phyloP scores from a whole-genome alignment of 2,329 filamentous ascomycete species.

The Pseudogymnoascus sp. region DNA sequence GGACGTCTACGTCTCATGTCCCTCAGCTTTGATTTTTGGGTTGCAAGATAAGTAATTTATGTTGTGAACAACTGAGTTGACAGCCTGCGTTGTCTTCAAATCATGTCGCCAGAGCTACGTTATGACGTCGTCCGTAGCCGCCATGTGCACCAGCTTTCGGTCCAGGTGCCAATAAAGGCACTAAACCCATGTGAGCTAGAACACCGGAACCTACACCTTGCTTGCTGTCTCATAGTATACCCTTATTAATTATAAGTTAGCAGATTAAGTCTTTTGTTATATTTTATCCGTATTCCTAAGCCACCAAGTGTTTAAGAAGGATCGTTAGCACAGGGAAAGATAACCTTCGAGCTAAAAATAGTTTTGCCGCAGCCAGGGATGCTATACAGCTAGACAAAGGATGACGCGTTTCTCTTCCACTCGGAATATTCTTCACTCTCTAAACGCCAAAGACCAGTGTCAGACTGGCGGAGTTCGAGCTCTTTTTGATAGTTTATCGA shows the following conservation, averaged over 20 bases:
- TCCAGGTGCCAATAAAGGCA: not conserved
- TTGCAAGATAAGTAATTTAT: not conserved
- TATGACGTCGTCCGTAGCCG: not conserved
- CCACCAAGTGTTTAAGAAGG: not conserved
- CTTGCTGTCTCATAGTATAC: not conserved
- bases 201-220: not conserved
- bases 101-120: not conserved
- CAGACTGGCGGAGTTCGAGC: slow-evolving; percentile 24
- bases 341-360: slow-evolving; percentile 30
- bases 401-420: slow-evolving; percentile 29
- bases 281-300: not conserved
- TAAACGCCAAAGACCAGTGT: slow-evolving; percentile 33
- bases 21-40: not conserved
- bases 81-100: not conserved
- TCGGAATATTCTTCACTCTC: slow-evolving; percentile 21
- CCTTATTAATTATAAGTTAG: no score
- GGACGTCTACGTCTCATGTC: not conserved
- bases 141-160: not conserved
- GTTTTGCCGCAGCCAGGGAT: slow-evolving; percentile 38
- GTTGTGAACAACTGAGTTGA: not conserved
- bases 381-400: slow-evolving; percentile 33
- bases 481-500: slow-evolving; percentile 31
- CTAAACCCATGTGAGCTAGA: not conserved
- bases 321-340: not conserved
- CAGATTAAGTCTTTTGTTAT: no score